phyloP scores from a whole-genome alignment of 805 yeast species.

The Ogataea glucozyma region DNA sequence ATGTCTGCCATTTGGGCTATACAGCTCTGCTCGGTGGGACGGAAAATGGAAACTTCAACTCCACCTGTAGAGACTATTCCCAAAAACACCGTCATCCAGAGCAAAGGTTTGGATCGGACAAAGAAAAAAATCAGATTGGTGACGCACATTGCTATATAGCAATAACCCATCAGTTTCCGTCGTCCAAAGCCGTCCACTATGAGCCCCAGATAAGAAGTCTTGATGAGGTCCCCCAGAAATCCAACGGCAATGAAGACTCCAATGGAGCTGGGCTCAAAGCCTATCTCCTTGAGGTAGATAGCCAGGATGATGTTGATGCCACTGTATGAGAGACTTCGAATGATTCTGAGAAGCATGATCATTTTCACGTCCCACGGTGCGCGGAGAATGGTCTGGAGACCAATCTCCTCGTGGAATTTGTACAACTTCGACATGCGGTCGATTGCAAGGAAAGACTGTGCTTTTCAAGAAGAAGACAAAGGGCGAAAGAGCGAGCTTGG shows the following conservation, averaged over 20 bases:
- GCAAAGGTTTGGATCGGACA: constrained; percentile 34
- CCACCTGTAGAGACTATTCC: constrained; percentile 64
- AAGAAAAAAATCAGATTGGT: constrained; percentile 45
- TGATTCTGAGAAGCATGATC: constrained; percentile 36
- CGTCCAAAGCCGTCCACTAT: constrained; percentile 52
- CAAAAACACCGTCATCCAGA: constrained; percentile 42
- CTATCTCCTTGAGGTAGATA: constrained; percentile 43
- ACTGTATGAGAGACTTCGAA: constrained; percentile 40
- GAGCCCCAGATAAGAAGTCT: constrained; percentile 47
- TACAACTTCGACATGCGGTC: not conserved
- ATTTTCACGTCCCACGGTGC: constrained; percentile 38
- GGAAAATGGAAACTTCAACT: constrained; percentile 58
- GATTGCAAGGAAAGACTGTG: too few relatives aligned
- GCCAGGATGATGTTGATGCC: constrained; percentile 44
- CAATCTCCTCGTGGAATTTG: constrained; percentile 35
- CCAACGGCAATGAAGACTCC: constrained; percentile 53
- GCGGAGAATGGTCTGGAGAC: constrained; percentile 33
- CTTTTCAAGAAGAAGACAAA: too few relatives aligned
- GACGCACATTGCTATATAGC: constrained; percentile 42
- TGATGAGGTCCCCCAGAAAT: constrained; percentile 50
- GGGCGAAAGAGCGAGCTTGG: too few relatives aligned
- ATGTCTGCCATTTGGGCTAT: constrained; percentile 47
- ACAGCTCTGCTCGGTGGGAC: constrained; percentile 56
- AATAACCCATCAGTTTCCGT: constrained; percentile 39
- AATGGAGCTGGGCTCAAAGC: constrained; percentile 42